A percentile compares a stretch with the other conserved stretches of the same genome.
These are phyloP conservation scores for Lanmaoa rubissima DNA, from an alignment of 768 basidiomycete genomes.

Conservation along the genomic window DNA sequence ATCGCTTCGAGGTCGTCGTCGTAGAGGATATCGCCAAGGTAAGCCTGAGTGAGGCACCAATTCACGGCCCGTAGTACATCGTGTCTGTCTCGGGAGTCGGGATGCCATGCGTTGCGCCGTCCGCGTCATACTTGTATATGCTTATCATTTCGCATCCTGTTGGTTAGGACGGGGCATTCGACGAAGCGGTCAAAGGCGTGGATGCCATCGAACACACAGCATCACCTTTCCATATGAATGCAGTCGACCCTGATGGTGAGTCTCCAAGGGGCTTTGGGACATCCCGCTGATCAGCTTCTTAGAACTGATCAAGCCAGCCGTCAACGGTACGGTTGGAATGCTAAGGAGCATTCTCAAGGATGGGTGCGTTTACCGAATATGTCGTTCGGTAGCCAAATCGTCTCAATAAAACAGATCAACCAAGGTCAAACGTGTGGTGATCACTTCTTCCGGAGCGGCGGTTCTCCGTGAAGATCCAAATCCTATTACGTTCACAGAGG, in stretches of 20 bases:
- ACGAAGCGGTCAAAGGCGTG: conserved; percentile 74
- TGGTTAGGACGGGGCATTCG: conserved; percentile 62
- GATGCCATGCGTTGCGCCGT: background rate
- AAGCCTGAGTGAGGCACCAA: conserved; percentile 1
- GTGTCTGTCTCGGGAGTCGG: background rate
- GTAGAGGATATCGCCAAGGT: conserved; percentile 69
- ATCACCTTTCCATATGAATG: conserved; percentile 54
- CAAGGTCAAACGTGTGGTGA: conserved; percentile 62
- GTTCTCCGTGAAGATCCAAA: conserved; percentile 34
- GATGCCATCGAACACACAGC: conserved; percentile 71
- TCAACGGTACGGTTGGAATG: conserved; percentile 65
- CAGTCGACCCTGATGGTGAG: conserved; percentile 43
- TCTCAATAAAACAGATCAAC: conserved; percentile 25
- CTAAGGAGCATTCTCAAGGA: conserved; percentile 57
- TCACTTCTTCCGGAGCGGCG: conserved; percentile 62
- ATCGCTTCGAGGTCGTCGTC: conserved; percentile 60
- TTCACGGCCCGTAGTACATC: background rate
- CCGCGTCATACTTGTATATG: background rate
- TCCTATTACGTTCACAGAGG: conserved; percentile 40
- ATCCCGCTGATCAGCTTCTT: background rate
- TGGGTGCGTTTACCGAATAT: conserved; percentile 34
- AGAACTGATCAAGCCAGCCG: conserved; percentile 71
- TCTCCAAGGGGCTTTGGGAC: background rate
- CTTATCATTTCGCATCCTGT: background rate
- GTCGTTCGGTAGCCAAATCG: background rate